These are phyloP conservation scores for Pisolithus albus DNA, from an alignment of 768 basidiomycete species.

Conservation along the genomic window DNA sequence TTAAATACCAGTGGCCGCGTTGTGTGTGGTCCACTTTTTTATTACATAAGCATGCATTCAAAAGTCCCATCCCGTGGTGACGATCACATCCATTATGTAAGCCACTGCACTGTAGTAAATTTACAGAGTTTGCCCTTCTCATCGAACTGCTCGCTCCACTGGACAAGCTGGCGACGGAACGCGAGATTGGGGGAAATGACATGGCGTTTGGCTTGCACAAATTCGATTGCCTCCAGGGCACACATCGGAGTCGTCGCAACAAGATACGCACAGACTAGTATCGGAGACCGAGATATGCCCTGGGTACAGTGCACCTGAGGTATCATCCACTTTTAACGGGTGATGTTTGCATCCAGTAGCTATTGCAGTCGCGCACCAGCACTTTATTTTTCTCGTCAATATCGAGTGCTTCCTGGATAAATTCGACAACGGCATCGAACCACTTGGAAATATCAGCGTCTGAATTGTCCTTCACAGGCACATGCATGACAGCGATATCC, in stretches of 20 bases:
- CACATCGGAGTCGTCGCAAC: conserved; percentile 46
- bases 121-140: no score
- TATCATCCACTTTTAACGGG: not conserved
- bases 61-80: no score
- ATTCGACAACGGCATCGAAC: conserved; percentile 44
- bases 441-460: conserved; percentile 38
- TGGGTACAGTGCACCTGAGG: conserved; percentile 68
- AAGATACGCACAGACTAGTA: conserved; percentile 69
- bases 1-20: no score
- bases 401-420: conserved; percentile 44
- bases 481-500: conserved; percentile 42
- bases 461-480: conserved; percentile 40
- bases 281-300: conserved; percentile 71
- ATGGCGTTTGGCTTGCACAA: conserved; percentile 48
- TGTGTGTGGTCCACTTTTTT: no score
- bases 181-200: conserved; percentile 63
- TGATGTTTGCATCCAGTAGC: not conserved
- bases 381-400: conserved; percentile 39
- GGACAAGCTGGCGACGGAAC: conserved; percentile 52
- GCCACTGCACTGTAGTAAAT: no score
- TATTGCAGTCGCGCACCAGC: conserved; percentile 30
- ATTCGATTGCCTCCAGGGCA: conserved; percentile 46
- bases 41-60: no score
- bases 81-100: no score
- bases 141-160: conserved; percentile 28